Evolutionary conservation across 208 protist species (phyloP).

Genomic region (Jaenimonas drosophilae): DNA sequence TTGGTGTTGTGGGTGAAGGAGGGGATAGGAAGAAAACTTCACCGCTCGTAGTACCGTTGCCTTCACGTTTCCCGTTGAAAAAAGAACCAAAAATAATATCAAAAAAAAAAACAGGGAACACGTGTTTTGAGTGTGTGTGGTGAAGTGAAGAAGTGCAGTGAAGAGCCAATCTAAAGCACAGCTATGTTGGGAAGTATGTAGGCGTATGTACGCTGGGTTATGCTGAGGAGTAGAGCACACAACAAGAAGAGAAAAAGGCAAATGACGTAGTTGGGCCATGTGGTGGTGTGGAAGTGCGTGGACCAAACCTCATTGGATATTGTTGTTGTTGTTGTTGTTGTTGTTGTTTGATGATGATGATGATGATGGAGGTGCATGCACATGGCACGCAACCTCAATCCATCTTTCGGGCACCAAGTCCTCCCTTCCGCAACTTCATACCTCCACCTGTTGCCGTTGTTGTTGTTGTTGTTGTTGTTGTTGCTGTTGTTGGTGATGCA

Average conservation of each 20-base stretch:
- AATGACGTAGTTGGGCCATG: too few relatives aligned
- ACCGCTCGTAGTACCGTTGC: background rate
- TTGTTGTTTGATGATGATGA: background rate
- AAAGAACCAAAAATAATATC: constrained; percentile 7
- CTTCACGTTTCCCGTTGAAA: background rate
- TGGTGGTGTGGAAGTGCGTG: too few relatives aligned
- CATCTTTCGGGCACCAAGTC: constrained; percentile 40
- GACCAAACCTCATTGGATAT: too few relatives aligned
- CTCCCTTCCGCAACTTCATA: constrained; percentile 44
- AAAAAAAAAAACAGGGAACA: constrained; percentile 4
- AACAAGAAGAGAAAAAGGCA: too few relatives aligned
- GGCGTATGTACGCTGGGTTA: too few relatives aligned
- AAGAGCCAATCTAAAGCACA: too few relatives aligned
- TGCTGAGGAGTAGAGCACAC: too few relatives aligned
- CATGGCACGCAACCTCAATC: constrained; percentile 8
- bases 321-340: too few relatives aligned
- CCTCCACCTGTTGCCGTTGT: constrained; percentile 5
- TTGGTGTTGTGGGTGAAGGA: background rate
- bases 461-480: background rate
- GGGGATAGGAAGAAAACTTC: background rate
- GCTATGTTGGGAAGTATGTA: too few relatives aligned
- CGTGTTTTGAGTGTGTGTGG: too few relatives aligned
- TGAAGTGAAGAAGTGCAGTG: too few relatives aligned
- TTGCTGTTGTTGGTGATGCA: background rate
- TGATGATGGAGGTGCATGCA: constrained; percentile 1